Conservation (phyloP, 306 rosid genomes). For the Myrica gale region DNA sequence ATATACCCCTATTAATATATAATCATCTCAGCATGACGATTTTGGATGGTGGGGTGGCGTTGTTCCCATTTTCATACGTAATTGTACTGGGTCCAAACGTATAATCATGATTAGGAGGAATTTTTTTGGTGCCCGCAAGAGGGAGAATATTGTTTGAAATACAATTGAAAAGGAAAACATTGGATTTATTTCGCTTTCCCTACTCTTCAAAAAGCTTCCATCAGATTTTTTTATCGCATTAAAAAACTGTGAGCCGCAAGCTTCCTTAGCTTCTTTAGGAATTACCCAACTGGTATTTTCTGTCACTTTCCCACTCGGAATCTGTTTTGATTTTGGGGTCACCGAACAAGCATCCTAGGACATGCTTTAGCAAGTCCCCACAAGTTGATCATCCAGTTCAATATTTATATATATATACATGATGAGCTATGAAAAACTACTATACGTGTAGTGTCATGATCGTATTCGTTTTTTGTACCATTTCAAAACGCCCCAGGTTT, state of each 20-base stretch:
- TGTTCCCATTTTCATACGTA: slow-evolving; percentile 34
- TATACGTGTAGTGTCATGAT: slow-evolving; percentile 1
- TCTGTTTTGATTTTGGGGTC: slow-evolving; percentile 33
- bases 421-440: slow-evolving; percentile 13
- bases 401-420: neutral
- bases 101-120: slow-evolving; percentile 52
- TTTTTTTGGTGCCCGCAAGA: slow-evolving; percentile 43
- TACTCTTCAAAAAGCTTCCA: slow-evolving; percentile 40
- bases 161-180: slow-evolving; percentile 46
- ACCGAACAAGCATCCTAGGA: slow-evolving; percentile 57
- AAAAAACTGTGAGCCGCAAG: slow-evolving; percentile 25
- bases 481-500: slow-evolving; percentile 9
- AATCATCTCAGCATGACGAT: slow-evolving; percentile 40
- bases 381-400: slow-evolving; percentile 22
- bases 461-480: slow-evolving; percentile 6
- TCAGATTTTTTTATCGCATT: slow-evolving; percentile 25
- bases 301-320: slow-evolving; percentile 33
- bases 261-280: slow-evolving; percentile 29
- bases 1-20: slow-evolving; percentile 3
- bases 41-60: slow-evolving; percentile 26
- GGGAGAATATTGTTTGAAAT: slow-evolving; percentile 34
- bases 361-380: slow-evolving; percentile 45
- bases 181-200: slow-evolving; percentile 47
- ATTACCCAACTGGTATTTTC: slow-evolving; percentile 33
- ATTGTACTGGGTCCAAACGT: slow-evolving; percentile 37